Conservation (phyloP, 257 asterid species). For the Orobanche coerulescens region DNA sequence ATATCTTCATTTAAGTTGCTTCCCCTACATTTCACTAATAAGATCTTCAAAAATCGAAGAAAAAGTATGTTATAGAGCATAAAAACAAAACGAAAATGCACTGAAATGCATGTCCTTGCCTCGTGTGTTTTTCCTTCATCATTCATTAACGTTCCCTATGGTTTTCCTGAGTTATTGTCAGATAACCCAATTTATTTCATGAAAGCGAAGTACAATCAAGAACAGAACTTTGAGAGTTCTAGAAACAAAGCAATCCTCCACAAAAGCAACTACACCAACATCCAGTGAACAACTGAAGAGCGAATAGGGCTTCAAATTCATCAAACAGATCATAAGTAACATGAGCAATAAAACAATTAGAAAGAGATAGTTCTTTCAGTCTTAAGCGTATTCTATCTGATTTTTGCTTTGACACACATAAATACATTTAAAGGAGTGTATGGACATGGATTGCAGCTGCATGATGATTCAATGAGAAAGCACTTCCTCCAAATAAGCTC, state of each 20-base stretch:
- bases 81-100: background rate
- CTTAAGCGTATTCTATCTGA: background rate
- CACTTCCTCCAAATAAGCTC: background rate
- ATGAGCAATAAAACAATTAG: background rate
- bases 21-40: slow-evolving; percentile 33
- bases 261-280: background rate
- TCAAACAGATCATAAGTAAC: background rate
- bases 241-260: background rate
- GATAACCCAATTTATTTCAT: slow-evolving; percentile 25
- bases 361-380: background rate
- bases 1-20: slow-evolving; percentile 31
- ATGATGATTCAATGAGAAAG: background rate
- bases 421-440: background rate
- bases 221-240: background rate
- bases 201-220: slow-evolving; percentile 4
- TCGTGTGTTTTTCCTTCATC: slow-evolving; percentile 32
- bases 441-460: background rate
- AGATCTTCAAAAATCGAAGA: background rate
- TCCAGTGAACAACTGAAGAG: background rate
- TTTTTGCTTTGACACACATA: background rate
- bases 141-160: slow-evolving; percentile 21
- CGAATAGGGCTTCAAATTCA: background rate
- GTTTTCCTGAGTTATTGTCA: slow-evolving; percentile 16
- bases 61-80: background rate
- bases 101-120: slow-evolving; percentile 33